A percentile compares a stretch with the other conserved stretches of the same genome.
These are phyloP conservation scores for Hirschioporus abietinus DNA, from an alignment of 768 basidiomycete species.

Conservation along the genomic window DNA sequence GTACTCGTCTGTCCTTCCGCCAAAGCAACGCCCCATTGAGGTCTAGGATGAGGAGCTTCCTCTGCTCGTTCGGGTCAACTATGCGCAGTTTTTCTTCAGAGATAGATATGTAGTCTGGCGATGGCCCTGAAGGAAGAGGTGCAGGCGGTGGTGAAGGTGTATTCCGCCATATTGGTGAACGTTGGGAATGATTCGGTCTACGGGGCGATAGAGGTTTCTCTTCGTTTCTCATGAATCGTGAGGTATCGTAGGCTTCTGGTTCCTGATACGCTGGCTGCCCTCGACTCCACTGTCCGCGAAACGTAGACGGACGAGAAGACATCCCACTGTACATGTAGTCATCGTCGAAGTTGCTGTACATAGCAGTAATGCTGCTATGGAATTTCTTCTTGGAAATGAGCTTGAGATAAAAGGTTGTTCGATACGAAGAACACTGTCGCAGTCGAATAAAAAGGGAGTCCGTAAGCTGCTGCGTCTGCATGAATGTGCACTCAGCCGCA, in stretches of 20 bases:
- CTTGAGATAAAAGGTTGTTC: not conserved
- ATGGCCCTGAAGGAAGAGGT: conserved; percentile 21
- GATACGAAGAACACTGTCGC: not conserved
- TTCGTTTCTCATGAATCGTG: not conserved
- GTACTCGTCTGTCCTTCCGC: conserved; percentile 24
- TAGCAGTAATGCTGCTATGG: not conserved
- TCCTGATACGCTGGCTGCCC: not conserved
- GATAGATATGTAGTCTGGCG: conserved; percentile 30
- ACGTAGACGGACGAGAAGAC: not conserved
- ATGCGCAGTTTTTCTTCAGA: conserved; percentile 24
- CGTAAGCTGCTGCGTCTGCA: not conserved
- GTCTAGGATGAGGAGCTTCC: conserved; percentile 72
- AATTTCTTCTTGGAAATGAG: not conserved
- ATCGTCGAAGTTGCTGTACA: not conserved
- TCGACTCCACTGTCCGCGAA: not conserved
- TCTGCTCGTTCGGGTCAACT: conserved; percentile 22
- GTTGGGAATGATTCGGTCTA: not conserved
- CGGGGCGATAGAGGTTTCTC: not conserved
- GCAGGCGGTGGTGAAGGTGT: conserved; percentile 8
- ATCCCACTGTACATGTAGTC: not conserved
- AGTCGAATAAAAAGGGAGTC: not conserved
- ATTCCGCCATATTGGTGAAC: not conserved
- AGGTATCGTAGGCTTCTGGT: not conserved
- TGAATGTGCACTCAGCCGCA: not conserved
- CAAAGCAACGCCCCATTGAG: conserved; percentile 67